Percentiles rank a stretch among this genome's conserved stretches.
phyloP scores from a whole-genome alignment of 306 rosid genomes.

The Cicer arietinum region DNA sequence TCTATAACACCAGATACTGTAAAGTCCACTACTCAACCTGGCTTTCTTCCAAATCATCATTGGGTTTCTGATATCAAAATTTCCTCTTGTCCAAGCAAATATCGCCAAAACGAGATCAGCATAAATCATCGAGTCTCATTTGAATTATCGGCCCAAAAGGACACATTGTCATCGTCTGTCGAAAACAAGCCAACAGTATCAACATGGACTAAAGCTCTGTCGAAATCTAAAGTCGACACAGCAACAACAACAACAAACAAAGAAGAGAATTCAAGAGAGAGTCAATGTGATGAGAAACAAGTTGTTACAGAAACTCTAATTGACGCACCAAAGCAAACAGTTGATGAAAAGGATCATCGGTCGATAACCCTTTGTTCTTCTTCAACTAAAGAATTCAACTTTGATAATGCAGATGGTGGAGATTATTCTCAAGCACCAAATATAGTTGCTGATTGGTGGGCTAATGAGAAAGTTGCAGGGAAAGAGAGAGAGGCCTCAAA shows the following conservation, averaged over 20 bases:
- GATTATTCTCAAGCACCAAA: slow-evolving; percentile 61
- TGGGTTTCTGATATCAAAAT: slow-evolving; percentile 51
- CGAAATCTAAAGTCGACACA: slow-evolving; percentile 42
- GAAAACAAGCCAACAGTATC: slow-evolving; percentile 50
- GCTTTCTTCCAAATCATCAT: slow-evolving; percentile 41
- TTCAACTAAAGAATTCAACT: slow-evolving; percentile 83
- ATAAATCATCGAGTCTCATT: slow-evolving; percentile 55
- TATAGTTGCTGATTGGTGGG: slow-evolving; percentile 86
- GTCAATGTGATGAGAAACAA: slow-evolving; percentile 25
- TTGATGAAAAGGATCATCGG: slow-evolving; percentile 56
- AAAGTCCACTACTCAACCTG: slow-evolving; percentile 42
- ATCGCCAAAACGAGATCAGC: slow-evolving; percentile 36
- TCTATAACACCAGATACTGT: slow-evolving; percentile 52
- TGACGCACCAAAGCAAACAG: slow-evolving; percentile 44
- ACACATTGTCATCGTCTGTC: slow-evolving; percentile 17
- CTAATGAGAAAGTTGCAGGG: slow-evolving; percentile 74
- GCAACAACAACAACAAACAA: slow-evolving; percentile 36
- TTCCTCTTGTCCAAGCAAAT: slow-evolving; percentile 47
- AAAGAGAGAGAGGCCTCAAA: slow-evolving; percentile 56
- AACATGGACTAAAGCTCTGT: slow-evolving; percentile 42
- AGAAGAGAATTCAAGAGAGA: slow-evolving; percentile 47
- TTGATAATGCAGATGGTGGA: slow-evolving; percentile 76
- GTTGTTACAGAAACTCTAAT: slow-evolving; percentile 50
- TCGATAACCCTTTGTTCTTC: slow-evolving; percentile 70
- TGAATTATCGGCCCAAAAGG: slow-evolving; percentile 49